Conservation (phyloP, 805 yeast genomes). For the Vanderwaltozyma verrucispora region DNA sequence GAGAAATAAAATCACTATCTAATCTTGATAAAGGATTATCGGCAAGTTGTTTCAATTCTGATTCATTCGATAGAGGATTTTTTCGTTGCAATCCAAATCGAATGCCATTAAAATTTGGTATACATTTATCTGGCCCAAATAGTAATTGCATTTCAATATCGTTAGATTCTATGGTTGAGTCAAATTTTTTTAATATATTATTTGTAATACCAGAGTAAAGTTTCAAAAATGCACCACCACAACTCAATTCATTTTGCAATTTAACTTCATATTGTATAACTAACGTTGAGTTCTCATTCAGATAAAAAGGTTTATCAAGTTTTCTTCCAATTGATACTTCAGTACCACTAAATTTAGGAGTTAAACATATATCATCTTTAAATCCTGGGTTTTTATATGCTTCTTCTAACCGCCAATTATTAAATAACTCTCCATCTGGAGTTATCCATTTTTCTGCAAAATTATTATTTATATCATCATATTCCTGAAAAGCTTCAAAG, state of each 20-base stretch:
- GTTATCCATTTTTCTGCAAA: constrained; percentile 36
- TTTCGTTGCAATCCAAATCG: constrained; percentile 61
- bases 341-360: constrained; percentile 62
- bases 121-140: constrained; percentile 95
- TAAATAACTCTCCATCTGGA: constrained; percentile 11
- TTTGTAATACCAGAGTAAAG: constrained; percentile 36
- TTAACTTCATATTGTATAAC: constrained; percentile 88
- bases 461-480: constrained; percentile 26
- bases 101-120: constrained; percentile 56
- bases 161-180: constrained; percentile 1
- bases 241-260: constrained; percentile 62
- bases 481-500: constrained; percentile 52
- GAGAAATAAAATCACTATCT: constrained; percentile 42
- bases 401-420: not conserved
- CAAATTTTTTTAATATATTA: constrained; percentile 26
- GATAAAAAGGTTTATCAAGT: constrained; percentile 46
- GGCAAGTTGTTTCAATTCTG: constrained; percentile 58
- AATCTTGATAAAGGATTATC: constrained; percentile 53
- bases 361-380: constrained; percentile 60
- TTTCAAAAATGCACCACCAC: constrained; percentile 90
- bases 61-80: constrained; percentile 42
- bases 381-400: constrained; percentile 2
- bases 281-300: constrained; percentile 48
- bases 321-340: constrained; percentile 70
- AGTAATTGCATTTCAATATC: constrained; percentile 57